Base-by-base conservation (phyloP, 23 red algal species). In the Gracilariopsis chorda region DNA sequence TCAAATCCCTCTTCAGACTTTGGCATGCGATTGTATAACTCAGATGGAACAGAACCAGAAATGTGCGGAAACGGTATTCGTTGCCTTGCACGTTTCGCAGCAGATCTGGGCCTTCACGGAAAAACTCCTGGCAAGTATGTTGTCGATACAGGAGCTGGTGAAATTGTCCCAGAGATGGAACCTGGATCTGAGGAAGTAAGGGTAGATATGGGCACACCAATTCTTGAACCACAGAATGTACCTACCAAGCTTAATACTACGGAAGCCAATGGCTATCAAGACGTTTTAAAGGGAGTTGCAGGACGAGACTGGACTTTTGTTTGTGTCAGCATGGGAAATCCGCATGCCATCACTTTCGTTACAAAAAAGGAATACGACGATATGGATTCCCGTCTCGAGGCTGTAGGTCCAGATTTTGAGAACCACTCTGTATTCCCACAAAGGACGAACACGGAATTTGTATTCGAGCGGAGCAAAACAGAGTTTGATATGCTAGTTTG, bases 51-150 rank as follows among this genome's bases (percentile, higher is more conserved):
- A 2, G 97, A 99, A 85, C 97, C 97, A 47, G 97, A 99, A 65
- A 99, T 99, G 97, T 99, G 97, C 43, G 97, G 97, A 59, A 99
- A 99, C 55, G 97, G 97, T 12, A 96, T 99, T 25, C 90, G 97
- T 23, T 99, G 97, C 83, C 82, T 99, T 30, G 97, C 97, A 11
- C 78, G 75, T 23, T 99, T 93, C 48, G 91, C 89, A 57, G 83
- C 67, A 45, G 97, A 99, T 37, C n/a, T 93, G 34, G 69, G 68
- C 30, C 41, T 83, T 28, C 57, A 83, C 9, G 48, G 48, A 19
- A 56, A 36, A 29, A 43, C 32, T 23, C 43, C 35, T 4, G 48
- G 70, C 1, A 78, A 52, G 36, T 55, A 78, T 59, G 48, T 90
- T 19, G 70, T 99, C 12, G 93, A 95, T 32, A 99, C 97, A 12